Evolutionary conservation across 1,284 basidiomycete species (phyloP).

Genomic region (Heterobasidion occidentale): DNA sequence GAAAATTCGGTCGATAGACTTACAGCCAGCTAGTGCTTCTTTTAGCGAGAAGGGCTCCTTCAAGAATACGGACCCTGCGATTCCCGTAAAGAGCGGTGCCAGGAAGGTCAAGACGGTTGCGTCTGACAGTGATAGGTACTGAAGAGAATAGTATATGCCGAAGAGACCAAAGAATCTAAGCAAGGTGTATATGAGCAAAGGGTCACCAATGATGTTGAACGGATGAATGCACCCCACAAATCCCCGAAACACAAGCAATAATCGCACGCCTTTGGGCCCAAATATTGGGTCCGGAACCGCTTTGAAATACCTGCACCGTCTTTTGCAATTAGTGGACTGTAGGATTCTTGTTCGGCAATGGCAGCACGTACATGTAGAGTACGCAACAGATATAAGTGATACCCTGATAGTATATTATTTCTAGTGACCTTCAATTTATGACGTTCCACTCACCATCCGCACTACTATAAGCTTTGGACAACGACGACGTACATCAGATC

Average conservation of each 20-base stretch:
- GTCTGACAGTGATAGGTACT: constrained; percentile 56
- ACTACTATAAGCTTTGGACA: constrained; percentile 32
- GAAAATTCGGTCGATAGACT: constrained; percentile 31
- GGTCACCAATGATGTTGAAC: neutral
- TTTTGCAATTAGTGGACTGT: constrained; percentile 8
- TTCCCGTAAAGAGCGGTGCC: constrained; percentile 57
- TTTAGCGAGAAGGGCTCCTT: constrained; percentile 52
- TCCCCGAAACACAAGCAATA: constrained; percentile 50
- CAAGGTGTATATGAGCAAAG: constrained; percentile 14
- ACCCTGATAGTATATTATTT: constrained; percentile 14
- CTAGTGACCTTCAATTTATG: neutral
- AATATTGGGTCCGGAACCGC: constrained; percentile 56
- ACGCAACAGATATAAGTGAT: constrained; percentile 40
- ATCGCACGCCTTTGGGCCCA: constrained; percentile 62
- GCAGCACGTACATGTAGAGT: constrained; percentile 30
- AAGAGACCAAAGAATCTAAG: constrained; percentile 55
- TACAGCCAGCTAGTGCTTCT: constrained; percentile 59
- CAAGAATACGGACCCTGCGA: constrained; percentile 64
- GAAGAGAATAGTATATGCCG: constrained; percentile 62
- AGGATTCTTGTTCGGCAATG: neutral
- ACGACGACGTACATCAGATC: neutral
- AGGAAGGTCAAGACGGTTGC: constrained; percentile 74
- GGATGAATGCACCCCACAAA: constrained; percentile 44
- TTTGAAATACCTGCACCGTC: constrained; percentile 31
- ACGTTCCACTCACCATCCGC: constrained; percentile 34